Base-by-base conservation (phyloP, 352 stramenopile species). In the Phytophthora cactorum region DNA sequence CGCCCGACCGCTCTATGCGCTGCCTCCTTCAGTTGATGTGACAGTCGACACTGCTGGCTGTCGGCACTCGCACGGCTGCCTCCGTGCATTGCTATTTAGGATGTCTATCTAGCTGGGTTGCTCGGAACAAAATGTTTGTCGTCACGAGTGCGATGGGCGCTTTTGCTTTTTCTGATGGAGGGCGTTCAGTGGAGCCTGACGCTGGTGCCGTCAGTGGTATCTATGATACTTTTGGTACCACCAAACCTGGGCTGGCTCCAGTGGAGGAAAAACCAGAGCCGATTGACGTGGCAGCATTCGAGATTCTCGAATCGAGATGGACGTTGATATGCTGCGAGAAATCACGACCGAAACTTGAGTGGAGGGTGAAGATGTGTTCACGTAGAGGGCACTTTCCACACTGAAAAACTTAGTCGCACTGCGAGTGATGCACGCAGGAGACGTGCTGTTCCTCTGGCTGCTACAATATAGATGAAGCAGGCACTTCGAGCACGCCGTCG, bases 21-120 rank as follows among this genome's bases (percentile, higher is more conserved):
- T 34, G 17, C 27, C 5, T 56, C 28, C 51, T 68, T 62, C 60
- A 61, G 50, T 7, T 27, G 51, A 68, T 68, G 60, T 68, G 60
- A 62, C 60, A 68, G 51, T 50, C 60, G 58, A 41, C 9, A 32
- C 8, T 43, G 36, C 36, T 43, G 41, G 41, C 36, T 43, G 36
- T 43, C 36, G 36, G 36, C 36, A 12, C 36, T 43, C 12, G 9
- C 5, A 12, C 34, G 6, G 34, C 6, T 12, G 36, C 36, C 36
- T 43, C 36, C 36, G 22, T 22, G 22, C 22, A 22, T 22, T 22
- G 22, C 22, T 22, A 22, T 22, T 22, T 22, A 22, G 22, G 22
- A 22, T 22, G 22, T 22, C 17, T 22, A 22, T 22, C 22, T 22
- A 22, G 22, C 22, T 22, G 22, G 22, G 22, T 22, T 22, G 22